Base-by-base conservation (phyloP, 1,284 basidiomycete species). In the Trametes sp. region DNA sequence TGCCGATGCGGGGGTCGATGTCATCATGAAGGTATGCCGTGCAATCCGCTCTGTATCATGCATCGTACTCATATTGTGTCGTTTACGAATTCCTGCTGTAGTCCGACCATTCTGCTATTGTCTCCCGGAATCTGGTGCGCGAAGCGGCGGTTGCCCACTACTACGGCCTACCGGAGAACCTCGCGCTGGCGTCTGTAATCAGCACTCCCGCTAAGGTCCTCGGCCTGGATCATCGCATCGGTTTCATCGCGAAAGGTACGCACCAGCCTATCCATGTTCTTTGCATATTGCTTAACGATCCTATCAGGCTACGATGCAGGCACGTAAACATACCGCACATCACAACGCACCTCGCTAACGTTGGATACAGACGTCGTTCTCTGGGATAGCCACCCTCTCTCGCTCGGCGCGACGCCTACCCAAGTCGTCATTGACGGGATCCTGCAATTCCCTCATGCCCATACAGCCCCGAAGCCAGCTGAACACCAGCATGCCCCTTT, bases 321-420 rank as follows among this genome's bases (percentile, higher is more conserved):
- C 75, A 64, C n/a, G 65, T n/a, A 13, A 38, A 2, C 26, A 19
- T 13, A 10, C 31, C 9, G 6, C 14, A 42, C 23, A 26, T 42
- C 26, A 28, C 4, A 38, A 19, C 23, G 11, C 42, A 23, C 35
- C 28, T 24, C 8, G 33, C 41, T 61, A 13, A 59, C 46, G 24
- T 5, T 21, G 31, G 58, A 4, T 53, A 45, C 61, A 87, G 92
- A 96, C 74, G 69, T 96, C n/a, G 93, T 95, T 19, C 81, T 96
- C 4, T 96, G 95, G 94, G 93, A 96, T 69, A 89, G 87, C 24
- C 94, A 95, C 75, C 94, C 94, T 0, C 82, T 96, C 29, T 78
- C 87, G 0, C 80, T 95, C 3, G 89, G 89, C 10, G 85, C 80
- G 70, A 92, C 84, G 70, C 95, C 85, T 71, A 85, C 77, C 36